Evolutionary conservation across 805 yeast genomes (phyloP).

Genomic region (Torulaspora maleeae): DNA sequence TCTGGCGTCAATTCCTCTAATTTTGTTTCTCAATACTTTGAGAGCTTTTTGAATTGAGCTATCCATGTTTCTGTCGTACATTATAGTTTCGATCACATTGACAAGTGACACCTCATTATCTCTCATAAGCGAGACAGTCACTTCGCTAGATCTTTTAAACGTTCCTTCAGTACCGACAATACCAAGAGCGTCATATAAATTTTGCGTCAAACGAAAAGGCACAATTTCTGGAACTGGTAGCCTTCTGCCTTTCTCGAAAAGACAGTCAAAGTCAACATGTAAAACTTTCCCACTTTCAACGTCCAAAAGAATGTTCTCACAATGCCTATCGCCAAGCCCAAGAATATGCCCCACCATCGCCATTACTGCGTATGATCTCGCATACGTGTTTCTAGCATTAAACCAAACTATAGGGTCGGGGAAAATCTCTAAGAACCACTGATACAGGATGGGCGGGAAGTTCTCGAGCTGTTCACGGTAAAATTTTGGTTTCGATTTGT

Average conservation of each 20-base stretch:
- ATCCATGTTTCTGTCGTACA: slow-evolving; percentile 64
- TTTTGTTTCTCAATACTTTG: slow-evolving; percentile 66
- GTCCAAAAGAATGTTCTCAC: slow-evolving; percentile 79
- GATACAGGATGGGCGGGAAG: slow-evolving; percentile 67
- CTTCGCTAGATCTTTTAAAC: slow-evolving; percentile 80
- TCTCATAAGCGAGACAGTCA: slow-evolving; percentile 67
- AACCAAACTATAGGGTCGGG: slow-evolving; percentile 92
- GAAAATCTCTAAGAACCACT: slow-evolving; percentile 84
- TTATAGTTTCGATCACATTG: slow-evolving; percentile 86
- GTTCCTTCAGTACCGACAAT: slow-evolving; percentile 85
- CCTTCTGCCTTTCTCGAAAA: slow-evolving; percentile 77
- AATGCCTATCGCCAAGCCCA: slow-evolving; percentile 95
- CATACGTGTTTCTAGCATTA: slow-evolving; percentile 64
- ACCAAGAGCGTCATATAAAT: slow-evolving; percentile 86
- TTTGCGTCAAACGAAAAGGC: slow-evolving; percentile 87
- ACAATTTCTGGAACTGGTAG: slow-evolving; percentile 85
- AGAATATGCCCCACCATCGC: slow-evolving; percentile 91
- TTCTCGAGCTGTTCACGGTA: slow-evolving; percentile 27
- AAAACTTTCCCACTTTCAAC: slow-evolving; percentile 71
- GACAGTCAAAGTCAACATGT: slow-evolving; percentile 95
- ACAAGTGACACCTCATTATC: slow-evolving; percentile 76
- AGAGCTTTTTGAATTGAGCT: slow-evolving; percentile 62
- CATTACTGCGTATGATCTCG: slow-evolving; percentile 89
- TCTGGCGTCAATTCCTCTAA: slow-evolving; percentile 74
- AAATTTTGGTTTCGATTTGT: slow-evolving; percentile 26